phyloP scores from a whole-genome alignment of 345 rosid species.

The Citrus unshiu region DNA sequence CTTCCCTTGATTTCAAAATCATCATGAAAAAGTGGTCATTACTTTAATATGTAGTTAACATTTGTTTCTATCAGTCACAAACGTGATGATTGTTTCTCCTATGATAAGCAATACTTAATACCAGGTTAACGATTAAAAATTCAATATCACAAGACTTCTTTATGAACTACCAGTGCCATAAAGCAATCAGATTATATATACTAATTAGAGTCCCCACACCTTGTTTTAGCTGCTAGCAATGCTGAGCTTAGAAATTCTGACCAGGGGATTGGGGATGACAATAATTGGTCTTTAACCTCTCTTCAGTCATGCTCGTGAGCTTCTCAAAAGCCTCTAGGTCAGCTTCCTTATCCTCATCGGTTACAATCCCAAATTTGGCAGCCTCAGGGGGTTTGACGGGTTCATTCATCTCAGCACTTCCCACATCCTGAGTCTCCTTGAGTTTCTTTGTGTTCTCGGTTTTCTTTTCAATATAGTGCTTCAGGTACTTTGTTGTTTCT shows the following conservation, averaged over 20 bases:
- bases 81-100: no score
- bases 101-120: not conserved
- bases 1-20: no score
- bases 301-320: constrained; percentile 64
- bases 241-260: constrained; percentile 42
- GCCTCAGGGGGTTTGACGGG: constrained; percentile 35
- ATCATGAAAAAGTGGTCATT: no score
- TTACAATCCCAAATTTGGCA: constrained; percentile 65
- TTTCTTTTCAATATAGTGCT: constrained; percentile 48
- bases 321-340: constrained; percentile 71
- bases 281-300: constrained; percentile 69
- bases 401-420: constrained; percentile 40
- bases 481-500: constrained; percentile 80
- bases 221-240: constrained; percentile 40
- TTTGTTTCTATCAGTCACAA: no score
- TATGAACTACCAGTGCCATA: not conserved
- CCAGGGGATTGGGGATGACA: constrained; percentile 82
- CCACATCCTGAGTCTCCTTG: constrained; percentile 45
- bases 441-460: constrained; percentile 60
- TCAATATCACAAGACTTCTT: not conserved
- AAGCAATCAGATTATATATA: not conserved
- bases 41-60: no score
- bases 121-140: no score
- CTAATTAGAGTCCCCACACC: constrained; percentile 39
- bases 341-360: constrained; percentile 77